Percentiles rank a stretch among this genome's conserved stretches.
Evolutionary conservation across 2,329 filamentous ascomycete genomes (phyloP).

Genomic region (Colletotrichum chlorophyti): DNA sequence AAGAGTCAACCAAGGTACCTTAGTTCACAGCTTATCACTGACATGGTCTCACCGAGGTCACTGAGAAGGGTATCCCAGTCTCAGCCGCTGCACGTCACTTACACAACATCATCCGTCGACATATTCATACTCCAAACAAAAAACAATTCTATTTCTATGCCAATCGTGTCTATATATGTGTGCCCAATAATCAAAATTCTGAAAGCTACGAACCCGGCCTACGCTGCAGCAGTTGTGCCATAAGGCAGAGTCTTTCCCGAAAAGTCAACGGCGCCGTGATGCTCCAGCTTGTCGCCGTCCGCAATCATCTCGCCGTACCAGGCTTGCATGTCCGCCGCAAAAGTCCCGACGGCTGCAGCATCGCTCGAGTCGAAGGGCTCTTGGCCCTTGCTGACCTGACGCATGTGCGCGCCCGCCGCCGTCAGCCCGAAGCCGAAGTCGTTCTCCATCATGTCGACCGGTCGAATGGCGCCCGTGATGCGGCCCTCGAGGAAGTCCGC

Average conservation of each 20-base stretch:
- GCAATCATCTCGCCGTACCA: constrained; percentile 33
- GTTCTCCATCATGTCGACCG: constrained; percentile 9
- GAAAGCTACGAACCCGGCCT: neutral
- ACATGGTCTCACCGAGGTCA: neutral
- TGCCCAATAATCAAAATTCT: too few species aligned
- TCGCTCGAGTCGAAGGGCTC: constrained; percentile 38
- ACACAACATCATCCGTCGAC: too few species aligned
- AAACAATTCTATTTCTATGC: too few species aligned
- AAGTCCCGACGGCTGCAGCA: constrained; percentile 26
- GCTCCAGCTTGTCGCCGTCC: constrained; percentile 38
- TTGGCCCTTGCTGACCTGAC: constrained; percentile 7
- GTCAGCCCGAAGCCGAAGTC: neutral
- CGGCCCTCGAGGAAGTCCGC: constrained; percentile 11
- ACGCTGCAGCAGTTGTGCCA: neutral
- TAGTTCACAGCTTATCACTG: neutral
- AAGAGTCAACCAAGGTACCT: too few species aligned
- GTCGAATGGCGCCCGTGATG: constrained; percentile 2
- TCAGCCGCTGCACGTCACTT: too few species aligned
- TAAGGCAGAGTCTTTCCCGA: constrained; percentile 25
- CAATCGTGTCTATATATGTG: too few species aligned
- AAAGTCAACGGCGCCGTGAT: constrained; percentile 32
- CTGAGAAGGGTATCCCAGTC: too few species aligned
- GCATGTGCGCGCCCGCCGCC: constrained; percentile 6
- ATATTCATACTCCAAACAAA: too few species aligned
- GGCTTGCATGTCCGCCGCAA: constrained; percentile 32